Evolutionary conservation across 1,139 yeast genomes (phyloP).

Genomic region (Pichia cactophila): DNA sequence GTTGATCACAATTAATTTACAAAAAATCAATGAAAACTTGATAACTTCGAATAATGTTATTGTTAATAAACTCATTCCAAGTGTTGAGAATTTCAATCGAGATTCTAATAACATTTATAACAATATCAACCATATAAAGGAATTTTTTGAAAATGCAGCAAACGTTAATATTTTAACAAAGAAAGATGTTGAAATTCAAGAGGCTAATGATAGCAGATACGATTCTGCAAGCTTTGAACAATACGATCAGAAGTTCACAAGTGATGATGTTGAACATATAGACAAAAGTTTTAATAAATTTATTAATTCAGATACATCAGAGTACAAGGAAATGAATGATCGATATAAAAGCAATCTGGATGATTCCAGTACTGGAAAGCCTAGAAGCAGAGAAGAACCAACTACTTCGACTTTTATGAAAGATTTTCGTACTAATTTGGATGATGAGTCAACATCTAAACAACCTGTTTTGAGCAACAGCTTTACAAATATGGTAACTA

Average conservation of each 20-base stretch:
- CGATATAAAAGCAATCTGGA: conserved; percentile 14
- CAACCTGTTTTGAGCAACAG: conserved; percentile 1
- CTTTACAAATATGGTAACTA: not conserved
- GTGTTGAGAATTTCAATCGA: conserved; percentile 48
- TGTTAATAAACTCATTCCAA: conserved; percentile 54
- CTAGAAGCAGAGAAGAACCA: not conserved
- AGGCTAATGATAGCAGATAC: not conserved
- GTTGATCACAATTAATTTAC: conserved; percentile 69
- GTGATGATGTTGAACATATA: not conserved
- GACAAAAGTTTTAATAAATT: not conserved
- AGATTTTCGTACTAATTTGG: conserved; percentile 1
- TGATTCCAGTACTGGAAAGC: not conserved
- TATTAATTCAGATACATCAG: conserved; percentile 6
- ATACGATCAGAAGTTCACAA: not conserved
- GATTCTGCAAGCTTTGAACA: not conserved
- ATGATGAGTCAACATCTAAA: conserved; percentile 15
- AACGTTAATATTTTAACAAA: conserved; percentile 35
- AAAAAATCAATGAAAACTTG: conserved; percentile 69
- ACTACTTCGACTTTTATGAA: conserved; percentile 5
- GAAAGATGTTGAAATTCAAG: conserved; percentile 11
- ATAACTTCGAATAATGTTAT: conserved; percentile 57
- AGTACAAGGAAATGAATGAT: conserved; percentile 8
- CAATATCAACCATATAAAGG: conserved; percentile 65
- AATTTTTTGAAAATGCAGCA: conserved; percentile 68
- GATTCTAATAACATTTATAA: conserved; percentile 52